Evolutionary conservation across 345 rosid species (phyloP).

Genomic region (Camelina sativa): DNA sequence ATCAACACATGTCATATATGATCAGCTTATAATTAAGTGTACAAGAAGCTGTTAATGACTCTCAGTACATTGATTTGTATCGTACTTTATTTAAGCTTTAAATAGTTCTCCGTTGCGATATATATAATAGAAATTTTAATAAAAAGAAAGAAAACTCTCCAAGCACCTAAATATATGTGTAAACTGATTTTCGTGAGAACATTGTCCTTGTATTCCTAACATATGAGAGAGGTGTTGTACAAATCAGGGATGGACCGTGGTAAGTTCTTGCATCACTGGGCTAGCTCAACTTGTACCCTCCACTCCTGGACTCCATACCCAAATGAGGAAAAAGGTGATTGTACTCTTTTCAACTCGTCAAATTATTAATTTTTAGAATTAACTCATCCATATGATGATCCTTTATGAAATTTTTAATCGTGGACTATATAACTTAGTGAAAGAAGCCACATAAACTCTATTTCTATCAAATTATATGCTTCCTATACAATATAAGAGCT

Average conservation of each 20-base stretch:
- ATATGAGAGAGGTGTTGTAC: slow-evolving; percentile 7
- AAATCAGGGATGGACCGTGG: background rate
- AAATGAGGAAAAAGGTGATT: background rate
- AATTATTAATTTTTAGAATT: background rate
- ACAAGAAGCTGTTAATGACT: background rate
- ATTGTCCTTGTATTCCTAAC: background rate
- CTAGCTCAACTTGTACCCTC: slow-evolving; percentile 14
- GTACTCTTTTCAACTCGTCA: background rate
- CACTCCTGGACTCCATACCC: background rate
- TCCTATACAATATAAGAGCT: slow-evolving; percentile 2
- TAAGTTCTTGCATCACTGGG: too few relatives aligned
- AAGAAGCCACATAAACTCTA: slow-evolving; percentile 14
- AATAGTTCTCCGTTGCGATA: too few relatives aligned
- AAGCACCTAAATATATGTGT: too few relatives aligned
- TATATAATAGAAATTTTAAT: too few relatives aligned
- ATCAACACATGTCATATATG: background rate
- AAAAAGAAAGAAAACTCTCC: too few relatives aligned
- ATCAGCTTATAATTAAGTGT: background rate
- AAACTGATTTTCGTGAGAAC: background rate
- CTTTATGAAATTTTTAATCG: background rate
- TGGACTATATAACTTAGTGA: slow-evolving; percentile 1
- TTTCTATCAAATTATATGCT: background rate
- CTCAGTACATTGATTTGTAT: too few relatives aligned
- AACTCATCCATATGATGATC: background rate
- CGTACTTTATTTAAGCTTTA: too few relatives aligned